Evolutionary conservation across 192 early-diverging fungal species (phyloP).

Genomic region (Linnemannia schmuckeri): DNA sequence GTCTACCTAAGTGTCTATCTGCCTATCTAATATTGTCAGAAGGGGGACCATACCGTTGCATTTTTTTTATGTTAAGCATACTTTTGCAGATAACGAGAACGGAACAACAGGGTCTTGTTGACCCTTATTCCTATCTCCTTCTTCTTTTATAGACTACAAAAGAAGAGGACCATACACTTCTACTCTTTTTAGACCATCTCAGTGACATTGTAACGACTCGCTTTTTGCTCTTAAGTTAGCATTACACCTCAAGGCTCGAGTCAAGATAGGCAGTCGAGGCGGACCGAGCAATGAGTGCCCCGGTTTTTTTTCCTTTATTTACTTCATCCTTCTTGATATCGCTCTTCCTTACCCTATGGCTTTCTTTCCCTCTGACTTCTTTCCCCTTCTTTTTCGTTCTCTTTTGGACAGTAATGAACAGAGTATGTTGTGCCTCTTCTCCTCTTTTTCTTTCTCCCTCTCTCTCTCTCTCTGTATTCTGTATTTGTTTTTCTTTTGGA

Average conservation of each 20-base stretch:
- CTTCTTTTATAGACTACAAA: not conserved
- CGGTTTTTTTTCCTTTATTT: not conserved
- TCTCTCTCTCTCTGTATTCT: no score
- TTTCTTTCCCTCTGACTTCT: not conserved
- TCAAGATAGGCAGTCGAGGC: not conserved
- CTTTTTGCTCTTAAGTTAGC: not conserved
- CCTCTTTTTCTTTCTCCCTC: no score
- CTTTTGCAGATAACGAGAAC: not conserved
- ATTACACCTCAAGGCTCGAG: not conserved
- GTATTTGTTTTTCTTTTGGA: not conserved
- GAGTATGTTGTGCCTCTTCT: not conserved
- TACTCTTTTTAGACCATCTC: not conserved
- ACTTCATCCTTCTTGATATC: no score
- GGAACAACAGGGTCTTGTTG: not conserved
- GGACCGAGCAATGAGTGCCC: not conserved
- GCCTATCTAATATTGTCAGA: not conserved
- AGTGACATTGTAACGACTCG: not conserved
- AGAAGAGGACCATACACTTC: not conserved
- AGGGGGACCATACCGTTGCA: not conserved
- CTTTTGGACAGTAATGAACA: not conserved
- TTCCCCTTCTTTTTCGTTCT: not conserved
- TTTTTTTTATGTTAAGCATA: not conserved
- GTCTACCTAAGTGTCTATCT: not conserved
- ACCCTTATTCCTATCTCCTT: not conserved
- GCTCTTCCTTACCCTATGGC: no score